These are phyloP conservation scores for Chalara sp. DNA, from an alignment of 2,329 filamentous ascomycete species.

Conservation along the genomic window DNA sequence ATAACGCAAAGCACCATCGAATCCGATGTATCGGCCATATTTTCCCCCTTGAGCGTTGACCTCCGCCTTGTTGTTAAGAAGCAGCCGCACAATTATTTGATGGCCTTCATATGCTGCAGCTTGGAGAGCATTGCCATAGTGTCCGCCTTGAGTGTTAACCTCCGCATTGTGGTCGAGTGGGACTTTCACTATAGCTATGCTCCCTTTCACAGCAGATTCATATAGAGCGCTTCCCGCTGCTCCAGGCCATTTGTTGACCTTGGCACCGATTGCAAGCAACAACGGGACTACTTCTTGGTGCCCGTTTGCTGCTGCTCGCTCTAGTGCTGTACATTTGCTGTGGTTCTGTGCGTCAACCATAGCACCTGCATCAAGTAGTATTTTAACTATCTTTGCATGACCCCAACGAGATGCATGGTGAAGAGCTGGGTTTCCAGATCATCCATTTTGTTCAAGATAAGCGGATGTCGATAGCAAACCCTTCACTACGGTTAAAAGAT, in stretches of 20 bases:
- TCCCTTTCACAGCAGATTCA: conserved; percentile 8
- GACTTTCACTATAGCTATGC: conserved; percentile 2
- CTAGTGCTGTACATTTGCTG: not conserved
- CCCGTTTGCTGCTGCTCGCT: conserved; percentile 8
- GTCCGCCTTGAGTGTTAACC: conserved; percentile 3
- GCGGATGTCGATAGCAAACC: conserved; percentile 4
- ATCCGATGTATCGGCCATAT: no score
- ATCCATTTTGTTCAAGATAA: conserved; percentile 8
- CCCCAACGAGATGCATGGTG: conserved; percentile 9
- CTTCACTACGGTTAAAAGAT: conserved; percentile 6
- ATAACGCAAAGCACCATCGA: no score
- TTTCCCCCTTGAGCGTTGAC: conserved; percentile 8
- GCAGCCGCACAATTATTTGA: not conserved
- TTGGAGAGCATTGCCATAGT: conserved; percentile 8
- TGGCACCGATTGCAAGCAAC: conserved; percentile 24
- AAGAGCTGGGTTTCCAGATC: conserved; percentile 3
- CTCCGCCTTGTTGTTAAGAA: conserved; percentile 8
- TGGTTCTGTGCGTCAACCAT: conserved; percentile 5
- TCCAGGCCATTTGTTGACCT: conserved; percentile 12
- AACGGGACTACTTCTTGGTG: conserved; percentile 22
- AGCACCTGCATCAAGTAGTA: conserved; percentile 10
- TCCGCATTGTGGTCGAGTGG: conserved; percentile 1
- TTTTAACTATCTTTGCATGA: conserved; percentile 6
- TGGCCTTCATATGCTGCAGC: conserved; percentile 5
- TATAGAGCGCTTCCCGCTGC: conserved; percentile 13